These are phyloP conservation scores for Pyrenophora teres DNA, from an alignment of 2,329 filamentous ascomycete species.

Conservation along the genomic window DNA sequence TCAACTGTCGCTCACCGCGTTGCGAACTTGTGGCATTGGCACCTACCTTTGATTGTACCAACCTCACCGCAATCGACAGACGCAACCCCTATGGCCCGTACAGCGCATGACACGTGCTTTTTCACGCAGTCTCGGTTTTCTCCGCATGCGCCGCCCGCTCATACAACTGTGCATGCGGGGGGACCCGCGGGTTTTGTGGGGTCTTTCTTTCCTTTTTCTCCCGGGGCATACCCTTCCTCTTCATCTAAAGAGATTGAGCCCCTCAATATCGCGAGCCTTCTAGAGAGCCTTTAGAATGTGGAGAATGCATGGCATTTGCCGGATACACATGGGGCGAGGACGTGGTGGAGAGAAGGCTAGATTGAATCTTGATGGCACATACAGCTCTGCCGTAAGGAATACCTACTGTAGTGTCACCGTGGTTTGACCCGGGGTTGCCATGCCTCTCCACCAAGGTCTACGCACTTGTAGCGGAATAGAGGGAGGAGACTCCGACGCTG, in stretches of 20 bases:
- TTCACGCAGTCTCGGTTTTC: slow-evolving; percentile 12
- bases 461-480: slow-evolving; percentile 32
- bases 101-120: slow-evolving; percentile 8
- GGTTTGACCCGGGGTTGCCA: slow-evolving; percentile 32
- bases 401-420: slow-evolving; percentile 34
- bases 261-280: slow-evolving; percentile 17
- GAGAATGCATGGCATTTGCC: slow-evolving; percentile 27
- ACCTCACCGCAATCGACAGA: slow-evolving; percentile 14
- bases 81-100: slow-evolving; percentile 8
- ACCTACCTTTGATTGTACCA: slow-evolving; percentile 12
- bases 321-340: slow-evolving; percentile 4
- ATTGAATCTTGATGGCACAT: slow-evolving; percentile 25
- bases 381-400: slow-evolving; percentile 25
- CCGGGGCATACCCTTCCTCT: slow-evolving; percentile 7
- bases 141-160: slow-evolving; percentile 14
- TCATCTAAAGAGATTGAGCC: slow-evolving; percentile 33
- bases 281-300: slow-evolving; percentile 30
- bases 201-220: slow-evolving; percentile 24
- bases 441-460: slow-evolving; percentile 21
- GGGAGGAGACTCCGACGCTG: slow-evolving; percentile 29
- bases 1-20: slow-evolving; percentile 11
- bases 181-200: slow-evolving; percentile 24
- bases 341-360: slow-evolving; percentile 22
- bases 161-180: slow-evolving; percentile 10
- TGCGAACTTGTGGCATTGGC: slow-evolving; percentile 16